Percentiles rank a stretch among this genome's conserved stretches.
Conservation (phyloP, 495 filamentous ascomycete species). For the Alectoria sarmentosa region DNA sequence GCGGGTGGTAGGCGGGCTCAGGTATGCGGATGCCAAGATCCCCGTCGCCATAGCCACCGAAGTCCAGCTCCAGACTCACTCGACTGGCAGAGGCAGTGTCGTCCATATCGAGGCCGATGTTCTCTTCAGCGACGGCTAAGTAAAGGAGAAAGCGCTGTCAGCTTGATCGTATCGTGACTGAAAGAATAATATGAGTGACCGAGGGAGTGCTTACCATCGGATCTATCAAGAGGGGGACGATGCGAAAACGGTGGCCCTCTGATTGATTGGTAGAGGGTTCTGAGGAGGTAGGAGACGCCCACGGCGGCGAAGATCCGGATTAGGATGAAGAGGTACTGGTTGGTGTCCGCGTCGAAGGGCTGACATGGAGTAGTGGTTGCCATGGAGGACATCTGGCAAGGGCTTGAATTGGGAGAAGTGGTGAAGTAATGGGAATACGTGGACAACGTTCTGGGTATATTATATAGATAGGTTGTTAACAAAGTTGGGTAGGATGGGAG, state of each 20-base stretch:
- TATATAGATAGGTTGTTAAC: too few species aligned
- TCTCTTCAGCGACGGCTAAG: not conserved
- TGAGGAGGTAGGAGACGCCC: not conserved
- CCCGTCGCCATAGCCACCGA: not conserved
- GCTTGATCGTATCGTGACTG: not conserved
- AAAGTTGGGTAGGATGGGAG: not conserved
- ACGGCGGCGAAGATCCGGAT: not conserved
- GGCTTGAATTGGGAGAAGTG: not conserved
- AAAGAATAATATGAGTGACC: not conserved
- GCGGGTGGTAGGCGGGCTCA: not conserved
- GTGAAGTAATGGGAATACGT: not conserved
- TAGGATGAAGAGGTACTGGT: not conserved
- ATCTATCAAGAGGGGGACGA: not conserved
- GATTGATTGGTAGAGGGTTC: not conserved
- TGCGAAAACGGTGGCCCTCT: not conserved
- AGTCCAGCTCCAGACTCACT: conserved; percentile 2
- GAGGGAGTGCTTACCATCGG: not conserved
- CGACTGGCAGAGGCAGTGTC: not conserved
- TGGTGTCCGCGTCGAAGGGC: not conserved
- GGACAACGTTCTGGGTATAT: not conserved
- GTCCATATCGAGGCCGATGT: not conserved
- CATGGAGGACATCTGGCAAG: not conserved
- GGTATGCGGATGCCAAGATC: not conserved
- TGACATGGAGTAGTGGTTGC: not conserved
- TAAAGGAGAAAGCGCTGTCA: not conserved